These are phyloP conservation scores for Phycomyces blakesleeanus DNA, from an alignment of 192 early-diverging fungal genomes.

Conservation along the genomic window DNA sequence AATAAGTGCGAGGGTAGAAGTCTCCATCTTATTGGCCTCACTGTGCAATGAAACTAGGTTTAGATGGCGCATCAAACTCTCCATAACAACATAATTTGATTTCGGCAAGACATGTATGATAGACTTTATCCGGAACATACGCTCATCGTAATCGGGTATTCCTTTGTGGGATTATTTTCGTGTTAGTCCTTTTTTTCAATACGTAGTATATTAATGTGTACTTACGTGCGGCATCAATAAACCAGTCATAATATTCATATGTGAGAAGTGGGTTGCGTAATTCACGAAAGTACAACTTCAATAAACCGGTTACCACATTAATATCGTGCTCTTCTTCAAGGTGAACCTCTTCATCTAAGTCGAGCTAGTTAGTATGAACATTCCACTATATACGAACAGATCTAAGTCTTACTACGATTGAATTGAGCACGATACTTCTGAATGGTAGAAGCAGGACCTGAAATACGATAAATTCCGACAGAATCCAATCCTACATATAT, in stretches of 20 bases:
- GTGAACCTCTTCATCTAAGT: conserved; percentile 19
- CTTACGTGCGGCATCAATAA: conserved; percentile 61
- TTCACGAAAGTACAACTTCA: conserved; percentile 77
- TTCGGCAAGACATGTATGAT: conserved; percentile 63
- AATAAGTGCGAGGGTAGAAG: conserved; percentile 85
- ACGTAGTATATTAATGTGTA: no score
- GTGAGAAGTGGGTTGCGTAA: conserved; percentile 68
- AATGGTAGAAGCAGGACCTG: conserved; percentile 63
- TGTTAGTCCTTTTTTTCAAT: no score
- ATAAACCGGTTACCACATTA: conserved; percentile 61
- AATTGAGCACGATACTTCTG: conserved; percentile 57
- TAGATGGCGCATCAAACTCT: conserved; percentile 63
- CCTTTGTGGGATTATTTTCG: conserved; percentile 4
- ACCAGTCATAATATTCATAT: conserved; percentile 64
- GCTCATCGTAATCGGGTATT: conserved; percentile 62
- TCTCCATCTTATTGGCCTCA: conserved; percentile 83
- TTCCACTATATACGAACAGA: neutral
- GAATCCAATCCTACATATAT: conserved; percentile 41
- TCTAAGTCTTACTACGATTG: conserved; percentile 42
- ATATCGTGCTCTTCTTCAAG: conserved; percentile 58
- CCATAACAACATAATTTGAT: conserved; percentile 54
- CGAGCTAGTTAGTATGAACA: neutral
- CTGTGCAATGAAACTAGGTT: conserved; percentile 61
- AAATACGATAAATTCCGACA: conserved; percentile 73
- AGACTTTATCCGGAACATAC: conserved; percentile 63